Evolutionary conservation across 768 basidiomycete species (phyloP).

Genomic region (Psilocybe azurescens): DNA sequence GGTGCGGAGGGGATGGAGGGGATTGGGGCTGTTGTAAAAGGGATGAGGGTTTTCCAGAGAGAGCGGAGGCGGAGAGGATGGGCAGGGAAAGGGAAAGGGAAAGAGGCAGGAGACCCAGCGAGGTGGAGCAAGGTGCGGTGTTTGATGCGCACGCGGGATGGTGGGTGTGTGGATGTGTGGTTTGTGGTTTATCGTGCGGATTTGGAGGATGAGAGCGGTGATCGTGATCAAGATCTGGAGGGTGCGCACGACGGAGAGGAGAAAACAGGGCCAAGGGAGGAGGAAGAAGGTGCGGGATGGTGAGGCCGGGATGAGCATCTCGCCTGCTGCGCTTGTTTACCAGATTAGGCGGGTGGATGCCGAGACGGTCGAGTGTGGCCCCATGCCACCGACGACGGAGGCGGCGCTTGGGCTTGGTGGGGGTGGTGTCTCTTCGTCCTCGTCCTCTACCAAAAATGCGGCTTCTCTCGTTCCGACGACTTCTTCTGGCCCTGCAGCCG

Average conservation of each 20-base stretch:
- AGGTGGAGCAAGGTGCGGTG: constrained; percentile 33
- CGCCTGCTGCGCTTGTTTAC: constrained; percentile 41
- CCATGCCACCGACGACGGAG: background rate
- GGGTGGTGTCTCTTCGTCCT: background rate
- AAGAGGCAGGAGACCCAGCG: constrained; percentile 6
- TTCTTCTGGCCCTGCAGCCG: background rate
- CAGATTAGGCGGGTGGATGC: constrained; percentile 40
- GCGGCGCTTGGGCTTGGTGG: background rate
- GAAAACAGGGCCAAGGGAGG: background rate
- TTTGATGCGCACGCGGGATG: constrained; percentile 45
- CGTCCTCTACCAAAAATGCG: too few species aligned
- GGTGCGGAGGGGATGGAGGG: background rate
- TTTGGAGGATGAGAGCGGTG: constrained; percentile 27
- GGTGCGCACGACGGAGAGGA: constrained; percentile 1
- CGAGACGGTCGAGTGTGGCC: constrained; percentile 18
- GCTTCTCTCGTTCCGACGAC: too few species aligned
- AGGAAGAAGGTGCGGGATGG: constrained; percentile 18
- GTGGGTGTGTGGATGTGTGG: constrained; percentile 26
- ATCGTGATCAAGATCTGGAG: background rate
- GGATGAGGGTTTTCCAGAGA: too few species aligned
- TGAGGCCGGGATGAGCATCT: constrained; percentile 28
- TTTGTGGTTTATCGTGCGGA: constrained; percentile 33
- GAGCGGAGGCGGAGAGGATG: background rate
- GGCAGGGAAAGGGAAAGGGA: background rate
- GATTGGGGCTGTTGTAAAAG: too few species aligned